Percentiles rank a stretch among this genome's conserved stretches.
Conservation (phyloP, 140 eudicot species). For the Anethum foeniculum region DNA sequence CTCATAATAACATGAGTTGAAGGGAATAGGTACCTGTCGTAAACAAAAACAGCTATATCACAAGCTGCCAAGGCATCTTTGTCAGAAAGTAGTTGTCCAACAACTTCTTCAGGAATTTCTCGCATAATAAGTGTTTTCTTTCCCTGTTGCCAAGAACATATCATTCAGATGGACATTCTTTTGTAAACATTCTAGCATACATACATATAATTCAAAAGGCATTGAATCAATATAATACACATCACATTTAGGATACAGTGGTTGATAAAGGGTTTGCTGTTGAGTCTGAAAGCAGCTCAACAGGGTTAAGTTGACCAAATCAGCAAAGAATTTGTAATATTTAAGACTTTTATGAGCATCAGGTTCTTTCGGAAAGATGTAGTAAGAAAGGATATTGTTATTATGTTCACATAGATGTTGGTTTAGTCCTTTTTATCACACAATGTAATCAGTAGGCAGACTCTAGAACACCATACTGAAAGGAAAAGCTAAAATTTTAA, state of each 20-base stretch:
- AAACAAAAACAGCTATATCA: conserved; percentile 12
- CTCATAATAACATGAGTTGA: not conserved
- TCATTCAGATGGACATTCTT: not conserved
- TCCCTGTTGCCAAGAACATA: conserved; percentile 1
- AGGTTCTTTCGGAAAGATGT: not conserved
- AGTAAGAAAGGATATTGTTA: not conserved
- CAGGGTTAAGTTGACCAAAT: not conserved
- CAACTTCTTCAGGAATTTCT: conserved; percentile 8
- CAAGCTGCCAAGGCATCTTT: conserved; percentile 9
- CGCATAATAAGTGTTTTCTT: conserved; percentile 5
- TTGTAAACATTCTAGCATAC: not conserved
- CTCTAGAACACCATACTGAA: not conserved
- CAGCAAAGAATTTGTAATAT: not conserved
- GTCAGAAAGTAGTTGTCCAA: not conserved
- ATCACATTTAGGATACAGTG: not conserved
- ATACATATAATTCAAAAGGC: not conserved
- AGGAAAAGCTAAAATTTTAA: not conserved
- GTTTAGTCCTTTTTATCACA: not conserved
- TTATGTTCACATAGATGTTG: not conserved
- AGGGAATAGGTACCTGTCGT: not conserved
- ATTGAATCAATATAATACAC: not conserved
- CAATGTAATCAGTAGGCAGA: not conserved
- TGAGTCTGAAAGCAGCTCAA: not conserved
- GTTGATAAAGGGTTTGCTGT: not conserved
- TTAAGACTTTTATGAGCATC: not conserved